phyloP scores from a whole-genome alignment of 331 rosid genomes.

The Arachis monticola region DNA sequence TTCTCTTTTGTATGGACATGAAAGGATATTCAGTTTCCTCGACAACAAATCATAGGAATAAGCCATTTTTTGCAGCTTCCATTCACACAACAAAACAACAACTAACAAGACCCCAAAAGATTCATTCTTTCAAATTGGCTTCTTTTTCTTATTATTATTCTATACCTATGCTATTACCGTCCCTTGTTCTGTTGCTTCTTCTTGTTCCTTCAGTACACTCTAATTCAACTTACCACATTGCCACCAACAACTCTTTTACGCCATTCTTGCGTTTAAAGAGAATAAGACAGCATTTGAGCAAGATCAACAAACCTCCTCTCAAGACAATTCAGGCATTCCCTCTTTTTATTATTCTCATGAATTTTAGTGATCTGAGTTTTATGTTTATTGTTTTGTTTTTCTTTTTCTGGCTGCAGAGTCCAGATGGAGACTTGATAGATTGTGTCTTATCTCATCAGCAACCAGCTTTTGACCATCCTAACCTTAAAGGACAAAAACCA shows the following conservation, averaged over 20 bases:
- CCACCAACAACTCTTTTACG: conserved; percentile 63
- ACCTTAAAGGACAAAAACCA: conserved; percentile 70
- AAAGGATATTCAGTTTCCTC: conserved; percentile 54
- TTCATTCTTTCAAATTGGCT: conserved; percentile 63
- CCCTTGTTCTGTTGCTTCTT: conserved; percentile 62
- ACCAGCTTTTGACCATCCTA: conserved; percentile 92
- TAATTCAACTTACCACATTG: conserved; percentile 26
- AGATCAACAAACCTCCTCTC: conserved; percentile 78
- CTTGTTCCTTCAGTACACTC: conserved; percentile 41
- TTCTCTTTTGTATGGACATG: conserved; percentile 73
- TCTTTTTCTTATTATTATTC: conserved; percentile 42
- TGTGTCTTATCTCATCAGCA: conserved; percentile 86
- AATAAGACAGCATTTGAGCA: conserved; percentile 55
- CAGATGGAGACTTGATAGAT: conserved; percentile 96
- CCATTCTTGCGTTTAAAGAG: conserved; percentile 54
- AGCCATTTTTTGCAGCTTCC: conserved; percentile 43
- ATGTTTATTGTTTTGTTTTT: conserved; percentile 2
- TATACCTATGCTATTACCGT: conserved; percentile 49
- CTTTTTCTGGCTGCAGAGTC: conserved; percentile 65
- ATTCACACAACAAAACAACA: conserved; percentile 68
- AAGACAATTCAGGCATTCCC: conserved; percentile 87
- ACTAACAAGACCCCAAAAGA: conserved; percentile 51
- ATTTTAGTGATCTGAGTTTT: not conserved
- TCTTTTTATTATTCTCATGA: conserved; percentile 19
- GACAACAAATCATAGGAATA: conserved; percentile 54